Base-by-base conservation (phyloP, 2,329 filamentous ascomycete species). In the Fusarium sp. region DNA sequence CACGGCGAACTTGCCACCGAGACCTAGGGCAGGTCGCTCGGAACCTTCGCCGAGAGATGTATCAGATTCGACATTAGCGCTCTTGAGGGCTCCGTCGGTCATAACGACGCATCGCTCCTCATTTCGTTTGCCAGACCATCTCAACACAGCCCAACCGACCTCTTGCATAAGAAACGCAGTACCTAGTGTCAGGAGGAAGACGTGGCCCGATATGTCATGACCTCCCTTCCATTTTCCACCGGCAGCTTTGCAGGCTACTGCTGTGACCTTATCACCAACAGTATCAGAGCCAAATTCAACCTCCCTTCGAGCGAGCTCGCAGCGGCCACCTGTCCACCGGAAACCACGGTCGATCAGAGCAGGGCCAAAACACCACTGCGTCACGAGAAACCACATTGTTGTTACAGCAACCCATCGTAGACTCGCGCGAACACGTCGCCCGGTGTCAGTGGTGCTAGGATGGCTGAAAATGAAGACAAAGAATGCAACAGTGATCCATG, bases 341-440 rank as follows among this genome's bases (percentile, higher is more conserved):
- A 98, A 99, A 7, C 93, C 90, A 64, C 95, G 92, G 81, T 99
- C 96, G 77, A 98, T 96, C 55, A 99, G 86, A 26, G 95, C 88
- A 5, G 96, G 91, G 0, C 96, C 96, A 79, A 99, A 98, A 82
- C 91, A 98, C 96, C 96, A 98, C 85, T 98, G 96, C 73, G 96
- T 99, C 24, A 96, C 91, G 44, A 94, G 84, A 47, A 94, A 86
- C 96, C 96, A 99, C 83, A 91, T 92, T 3, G 84, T 78, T 14
- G 96, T 98, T 0, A 94, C 89, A 14, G 92, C 83, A 0, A 74
- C 85, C 87, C 94, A 99, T 54, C 96, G 89, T 28, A 92, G 56
- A 4, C 85, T 79, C 0, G 93, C 94, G 66, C 90, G 88, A 17
- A 89, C 60, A 77, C 70, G 84, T 86, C 72, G 82, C 78, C 70